Evolutionary conservation across 2,329 filamentous ascomycete species (phyloP), one percentile per base, ranked within the genome.

Genomic region (Keithomyces neogunnii): DNA sequence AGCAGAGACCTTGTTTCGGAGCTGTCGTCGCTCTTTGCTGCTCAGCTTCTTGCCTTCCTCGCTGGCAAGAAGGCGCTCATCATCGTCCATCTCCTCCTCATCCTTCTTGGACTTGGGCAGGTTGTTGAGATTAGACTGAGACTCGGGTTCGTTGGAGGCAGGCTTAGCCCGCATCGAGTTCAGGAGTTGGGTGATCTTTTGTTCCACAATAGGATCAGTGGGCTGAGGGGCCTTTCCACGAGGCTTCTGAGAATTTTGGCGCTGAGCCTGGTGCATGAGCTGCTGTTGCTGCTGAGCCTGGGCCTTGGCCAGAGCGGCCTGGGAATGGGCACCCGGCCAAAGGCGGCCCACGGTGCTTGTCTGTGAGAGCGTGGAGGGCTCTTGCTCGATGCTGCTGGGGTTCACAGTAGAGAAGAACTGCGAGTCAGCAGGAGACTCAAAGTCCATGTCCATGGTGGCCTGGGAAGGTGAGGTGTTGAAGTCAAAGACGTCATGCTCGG

Each of bases 1-100:
- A 56, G 93, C 93, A 42, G 93, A 99, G 4, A 99, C 93, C 73
- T 99, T 99, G 80, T 99, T 99, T 57, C 93, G 84, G n/a, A 99
- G 80, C 70, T 97, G 93, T 59, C 93, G 85, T 54, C 93, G 85
- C 72, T 97, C 91, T 74, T 97, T 97, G 76, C 89, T 95, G 71
- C 85, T 93, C n/a, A 99, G 80, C 76, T 96, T 96, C 84, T 99
- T 99, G 62, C 92, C 93, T 72, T 96, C 92, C 63, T 99, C 93
- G 55, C 90, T 96, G n/a, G 89, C 89, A 28, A 96, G 77, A 8
- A 96, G 77, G 59, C 89, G 81, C 76, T 97, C 93, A 62, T 97
- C 93, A 68, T 96, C 92, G 61, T 99, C 93, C 92, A 99, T 97
- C 49, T 97, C 92, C 55, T 96, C 91, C 62, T 97, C 91, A 44